Conservation (phyloP, 2,329 filamentous ascomycete genomes). For the Rhexocercosporidium sp. region DNA sequence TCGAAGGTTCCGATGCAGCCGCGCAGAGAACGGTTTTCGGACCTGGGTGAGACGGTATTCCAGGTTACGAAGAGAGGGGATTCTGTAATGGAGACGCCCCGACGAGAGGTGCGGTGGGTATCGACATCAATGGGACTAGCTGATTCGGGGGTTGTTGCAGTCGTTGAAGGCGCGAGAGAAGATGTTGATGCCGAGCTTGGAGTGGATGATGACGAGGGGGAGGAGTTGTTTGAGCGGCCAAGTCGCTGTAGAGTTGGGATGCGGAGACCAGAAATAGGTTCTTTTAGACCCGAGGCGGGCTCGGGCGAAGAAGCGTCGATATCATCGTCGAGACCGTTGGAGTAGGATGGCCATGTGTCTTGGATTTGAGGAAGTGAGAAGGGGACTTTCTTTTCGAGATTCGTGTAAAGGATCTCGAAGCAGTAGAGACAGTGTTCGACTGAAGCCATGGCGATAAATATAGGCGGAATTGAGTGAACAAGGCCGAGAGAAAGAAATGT, state of each 20-base stretch:
- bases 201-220: conserved; percentile 28
- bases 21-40: conserved; percentile 62
- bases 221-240: conserved; percentile 10
- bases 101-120: conserved; percentile 32
- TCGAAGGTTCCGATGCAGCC: conserved; percentile 98
- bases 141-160: conserved; percentile 51
- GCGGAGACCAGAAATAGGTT: conserved; percentile 22
- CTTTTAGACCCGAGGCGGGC: conserved; percentile 6
- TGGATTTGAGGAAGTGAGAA: conserved; percentile 73
- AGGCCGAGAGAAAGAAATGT: neutral
- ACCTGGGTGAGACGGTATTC: conserved; percentile 71
- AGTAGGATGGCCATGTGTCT: conserved; percentile 58
- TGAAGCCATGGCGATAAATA: conserved; percentile 71
- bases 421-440: conserved; percentile 87
- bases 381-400: conserved; percentile 72
- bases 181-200: conserved; percentile 27
- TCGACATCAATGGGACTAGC: conserved; percentile 39
- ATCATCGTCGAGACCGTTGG: conserved; percentile 45
- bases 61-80: conserved; percentile 86
- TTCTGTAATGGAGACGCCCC: conserved; percentile 45
- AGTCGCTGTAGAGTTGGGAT: conserved; percentile 28
- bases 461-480: neutral
- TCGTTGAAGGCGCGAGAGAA: conserved; percentile 38
- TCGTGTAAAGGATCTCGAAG: conserved; percentile 84
- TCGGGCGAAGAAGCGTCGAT: conserved; percentile 24